Conservation (phyloP, 2,329 filamentous ascomycete genomes). For the Microcyclosporella mali region DNA sequence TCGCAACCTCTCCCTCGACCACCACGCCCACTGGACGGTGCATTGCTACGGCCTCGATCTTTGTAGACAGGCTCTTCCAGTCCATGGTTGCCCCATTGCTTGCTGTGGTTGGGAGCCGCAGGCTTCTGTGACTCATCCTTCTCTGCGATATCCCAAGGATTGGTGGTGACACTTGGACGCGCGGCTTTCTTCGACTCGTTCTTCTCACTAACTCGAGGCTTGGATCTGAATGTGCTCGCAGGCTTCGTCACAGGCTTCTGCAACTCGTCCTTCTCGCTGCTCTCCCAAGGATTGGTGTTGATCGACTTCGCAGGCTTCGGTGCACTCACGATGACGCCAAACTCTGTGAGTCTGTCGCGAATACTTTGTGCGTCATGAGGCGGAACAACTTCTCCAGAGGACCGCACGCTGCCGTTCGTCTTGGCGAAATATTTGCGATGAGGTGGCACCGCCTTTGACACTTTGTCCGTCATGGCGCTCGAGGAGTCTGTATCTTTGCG, state of each 20-base stretch:
- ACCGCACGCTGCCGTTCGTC: too few species aligned
- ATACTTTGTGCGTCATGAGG: conserved; percentile 1
- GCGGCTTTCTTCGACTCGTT: too few species aligned
- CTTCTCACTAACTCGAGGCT: too few species aligned
- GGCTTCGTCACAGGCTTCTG: background rate
- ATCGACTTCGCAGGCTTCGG: conserved; percentile 7
- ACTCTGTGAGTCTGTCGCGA: conserved; percentile 12
- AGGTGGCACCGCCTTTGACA: conserved; percentile 1
- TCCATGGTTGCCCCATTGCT: background rate
- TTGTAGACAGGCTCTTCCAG: conserved; percentile 1
- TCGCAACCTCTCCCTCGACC: conserved; percentile 2
- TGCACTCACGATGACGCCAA: conserved; percentile 14
- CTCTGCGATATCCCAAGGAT: too few species aligned
- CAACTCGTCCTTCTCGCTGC: background rate
- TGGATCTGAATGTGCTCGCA: too few species aligned
- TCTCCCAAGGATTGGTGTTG: background rate
- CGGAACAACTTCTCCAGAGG: too few species aligned
- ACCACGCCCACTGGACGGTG: conserved; percentile 1
- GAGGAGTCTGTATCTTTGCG: background rate
- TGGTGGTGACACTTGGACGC: too few species aligned
- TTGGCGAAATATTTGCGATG: background rate
- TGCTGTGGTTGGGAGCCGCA: too few species aligned
- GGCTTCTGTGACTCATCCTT: too few species aligned
- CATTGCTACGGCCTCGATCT: conserved; percentile 2
- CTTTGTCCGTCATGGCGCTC: background rate